Percentiles rank a stretch among this genome's conserved stretches.
These are phyloP conservation scores for Delitschia confertaspora DNA, from an alignment of 495 filamentous ascomycete genomes.

Conservation along the genomic window DNA sequence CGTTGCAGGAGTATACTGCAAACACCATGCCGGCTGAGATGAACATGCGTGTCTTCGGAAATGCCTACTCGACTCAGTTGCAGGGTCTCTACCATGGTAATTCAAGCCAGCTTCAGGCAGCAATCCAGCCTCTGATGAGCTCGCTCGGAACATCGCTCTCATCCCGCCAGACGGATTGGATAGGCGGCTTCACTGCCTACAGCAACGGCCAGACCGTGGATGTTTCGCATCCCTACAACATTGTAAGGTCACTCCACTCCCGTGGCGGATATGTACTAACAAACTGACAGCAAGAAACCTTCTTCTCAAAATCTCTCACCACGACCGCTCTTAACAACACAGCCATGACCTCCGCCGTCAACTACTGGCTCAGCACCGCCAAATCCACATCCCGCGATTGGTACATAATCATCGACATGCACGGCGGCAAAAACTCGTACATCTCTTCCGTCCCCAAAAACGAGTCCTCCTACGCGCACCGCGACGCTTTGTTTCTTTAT, in stretches of 20 bases:
- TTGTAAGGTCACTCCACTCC: too few species aligned
- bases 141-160: too few species aligned
- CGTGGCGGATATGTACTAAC: too few species aligned
- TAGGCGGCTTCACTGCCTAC: too few species aligned
- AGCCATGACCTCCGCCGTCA: constrained; percentile 38
- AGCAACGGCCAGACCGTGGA: too few species aligned
- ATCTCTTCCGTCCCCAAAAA: constrained; percentile 7
- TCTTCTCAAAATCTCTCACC: constrained; percentile 43
- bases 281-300: constrained; percentile 42
- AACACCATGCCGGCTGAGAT: constrained; percentile 16
- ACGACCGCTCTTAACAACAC: constrained; percentile 32
- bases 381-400: constrained; percentile 8
- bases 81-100: constrained; percentile 24
- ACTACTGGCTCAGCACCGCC: constrained; percentile 34
- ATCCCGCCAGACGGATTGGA: too few species aligned
- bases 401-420: constrained; percentile 20
- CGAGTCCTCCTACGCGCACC: constrained; percentile 42
- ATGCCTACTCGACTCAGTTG: background rate
- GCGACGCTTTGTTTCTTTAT: constrained; percentile 50
- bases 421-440: constrained; percentile 12
- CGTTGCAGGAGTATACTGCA: constrained; percentile 16
- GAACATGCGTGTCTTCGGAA: constrained; percentile 20
- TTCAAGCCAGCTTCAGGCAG: too few species aligned
- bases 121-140: too few species aligned
- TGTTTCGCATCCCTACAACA: too few species aligned